Evolutionary conservation across 495 filamentous ascomycete genomes (phyloP).

Genomic region (Corynascus novoguineensis): DNA sequence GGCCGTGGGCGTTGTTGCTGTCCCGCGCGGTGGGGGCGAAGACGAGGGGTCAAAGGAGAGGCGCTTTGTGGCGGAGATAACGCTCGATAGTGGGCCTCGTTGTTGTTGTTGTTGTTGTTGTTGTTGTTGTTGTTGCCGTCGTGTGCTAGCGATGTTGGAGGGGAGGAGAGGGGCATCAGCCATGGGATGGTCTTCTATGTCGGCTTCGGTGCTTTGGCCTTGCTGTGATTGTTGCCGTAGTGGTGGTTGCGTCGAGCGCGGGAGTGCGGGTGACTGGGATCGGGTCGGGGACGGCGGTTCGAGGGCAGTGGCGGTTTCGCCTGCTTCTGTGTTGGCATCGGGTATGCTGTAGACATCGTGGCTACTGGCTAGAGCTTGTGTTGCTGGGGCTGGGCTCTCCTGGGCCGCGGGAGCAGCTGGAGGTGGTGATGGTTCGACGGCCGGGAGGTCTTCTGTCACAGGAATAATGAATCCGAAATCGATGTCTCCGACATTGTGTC

Average conservation of each 20-base stretch:
- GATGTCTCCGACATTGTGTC: slow-evolving; percentile 42
- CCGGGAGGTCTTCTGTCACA: slow-evolving; percentile 19
- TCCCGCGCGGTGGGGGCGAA: slow-evolving; percentile 4
- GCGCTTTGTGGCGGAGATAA: slow-evolving; percentile 12
- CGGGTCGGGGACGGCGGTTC: not conserved
- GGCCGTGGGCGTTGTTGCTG: not conserved
- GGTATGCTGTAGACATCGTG: slow-evolving; percentile 16
- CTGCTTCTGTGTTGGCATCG: slow-evolving; percentile 17
- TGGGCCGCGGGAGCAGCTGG: slow-evolving; percentile 15
- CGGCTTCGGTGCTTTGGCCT: not conserved
- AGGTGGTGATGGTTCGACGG: slow-evolving; percentile 17
- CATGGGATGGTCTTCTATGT: slow-evolving; percentile 9
- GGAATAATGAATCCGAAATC: slow-evolving; percentile 43
- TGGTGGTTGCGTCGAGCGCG: not conserved
- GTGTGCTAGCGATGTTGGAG: not conserved
- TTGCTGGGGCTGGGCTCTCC: not conserved
- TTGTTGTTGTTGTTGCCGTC: not conserved
- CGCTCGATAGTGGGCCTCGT: slow-evolving; percentile 12
- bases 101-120: not conserved
- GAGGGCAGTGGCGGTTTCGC: not conserved
- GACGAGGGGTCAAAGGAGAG: slow-evolving; percentile 11
- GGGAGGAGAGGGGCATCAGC: slow-evolving; percentile 8
- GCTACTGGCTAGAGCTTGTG: slow-evolving; percentile 10
- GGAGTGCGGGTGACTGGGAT: not conserved
- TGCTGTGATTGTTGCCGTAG: not conserved